Evolutionary conservation across 1,139 yeast genomes (phyloP).

Genomic region (Zygosaccharomyces pseudobailii): DNA sequence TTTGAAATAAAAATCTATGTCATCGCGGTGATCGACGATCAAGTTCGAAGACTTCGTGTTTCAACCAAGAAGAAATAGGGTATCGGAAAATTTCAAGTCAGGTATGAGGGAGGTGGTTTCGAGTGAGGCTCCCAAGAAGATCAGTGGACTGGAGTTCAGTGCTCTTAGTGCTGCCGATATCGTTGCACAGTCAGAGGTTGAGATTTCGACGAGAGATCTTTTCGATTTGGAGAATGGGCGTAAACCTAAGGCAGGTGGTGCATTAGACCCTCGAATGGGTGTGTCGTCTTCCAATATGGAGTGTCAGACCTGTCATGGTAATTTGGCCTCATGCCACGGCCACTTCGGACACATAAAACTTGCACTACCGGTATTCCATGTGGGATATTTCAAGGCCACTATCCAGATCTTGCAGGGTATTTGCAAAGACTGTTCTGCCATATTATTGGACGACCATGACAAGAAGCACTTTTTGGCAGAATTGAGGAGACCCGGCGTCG

Average conservation of each 20-base stretch:
- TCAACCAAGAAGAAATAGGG: neutral
- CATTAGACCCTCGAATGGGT: slow-evolving; percentile 91
- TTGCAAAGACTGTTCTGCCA: slow-evolving; percentile 83
- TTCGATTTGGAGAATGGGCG: slow-evolving; percentile 88
- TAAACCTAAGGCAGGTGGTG: slow-evolving; percentile 74
- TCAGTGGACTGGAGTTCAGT: slow-evolving; percentile 87
- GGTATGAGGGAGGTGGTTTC: slow-evolving; percentile 39
- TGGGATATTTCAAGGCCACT: slow-evolving; percentile 91
- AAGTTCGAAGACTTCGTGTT: neutral
- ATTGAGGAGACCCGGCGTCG: slow-evolving; percentile 80
- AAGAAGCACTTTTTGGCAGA: slow-evolving; percentile 69
- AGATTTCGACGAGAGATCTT: slow-evolving; percentile 84
- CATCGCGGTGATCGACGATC: neutral
- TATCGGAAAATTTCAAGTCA: neutral
- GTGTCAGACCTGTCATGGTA: slow-evolving; percentile 90
- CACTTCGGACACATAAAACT: slow-evolving; percentile 94
- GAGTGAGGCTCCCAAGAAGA: slow-evolving; percentile 85
- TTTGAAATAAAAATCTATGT: slow-evolving; percentile 3
- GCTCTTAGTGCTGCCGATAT: slow-evolving; percentile 89
- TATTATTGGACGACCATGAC: slow-evolving; percentile 68
- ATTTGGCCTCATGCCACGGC: slow-evolving; percentile 92
- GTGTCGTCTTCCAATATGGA: slow-evolving; percentile 79
- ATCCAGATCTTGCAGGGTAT: slow-evolving; percentile 85
- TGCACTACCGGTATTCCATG: slow-evolving; percentile 95
- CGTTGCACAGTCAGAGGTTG: slow-evolving; percentile 90